Percentiles rank a stretch among this genome's conserved stretches.
Evolutionary conservation across 805 yeast species (phyloP).

Genomic region (Novakomyces olei): DNA sequence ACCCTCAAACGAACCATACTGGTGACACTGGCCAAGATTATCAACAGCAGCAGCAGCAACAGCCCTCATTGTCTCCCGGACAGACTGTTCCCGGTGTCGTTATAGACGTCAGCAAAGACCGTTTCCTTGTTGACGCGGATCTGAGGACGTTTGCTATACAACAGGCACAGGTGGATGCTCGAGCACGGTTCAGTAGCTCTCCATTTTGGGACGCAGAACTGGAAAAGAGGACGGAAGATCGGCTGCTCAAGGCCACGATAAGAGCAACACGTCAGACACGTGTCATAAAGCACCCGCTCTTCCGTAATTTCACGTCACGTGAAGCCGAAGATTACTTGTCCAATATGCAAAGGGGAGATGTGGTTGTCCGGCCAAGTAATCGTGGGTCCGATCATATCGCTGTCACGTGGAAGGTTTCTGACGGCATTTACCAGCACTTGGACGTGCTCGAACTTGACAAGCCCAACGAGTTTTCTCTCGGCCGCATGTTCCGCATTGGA

Average conservation of each 20-base stretch:
- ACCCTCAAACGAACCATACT: constrained; percentile 12
- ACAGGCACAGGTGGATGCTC: constrained; percentile 20
- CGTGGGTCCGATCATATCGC: constrained; percentile 73
- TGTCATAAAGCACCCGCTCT: constrained; percentile 76
- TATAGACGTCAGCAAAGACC: constrained; percentile 44
- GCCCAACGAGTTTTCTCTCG: constrained; percentile 39
- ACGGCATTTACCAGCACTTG: constrained; percentile 73
- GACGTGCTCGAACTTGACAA: constrained; percentile 59
- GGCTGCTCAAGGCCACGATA: constrained; percentile 32
- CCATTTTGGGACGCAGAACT: constrained; percentile 57
- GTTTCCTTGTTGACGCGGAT: constrained; percentile 52
- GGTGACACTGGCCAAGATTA: too few relatives aligned
- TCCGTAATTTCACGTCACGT: constrained; percentile 53
- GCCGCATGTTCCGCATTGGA: constrained; percentile 31
- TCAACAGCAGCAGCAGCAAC: constrained; percentile 24
- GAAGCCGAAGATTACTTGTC: constrained; percentile 92
- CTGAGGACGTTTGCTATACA: constrained; percentile 43
- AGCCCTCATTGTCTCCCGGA: constrained; percentile 30
- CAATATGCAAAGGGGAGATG: constrained; percentile 70
- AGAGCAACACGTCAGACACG: constrained; percentile 49
- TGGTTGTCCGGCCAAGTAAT: constrained; percentile 86
- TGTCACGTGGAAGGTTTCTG: constrained; percentile 90
- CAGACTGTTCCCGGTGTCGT: constrained; percentile 78
- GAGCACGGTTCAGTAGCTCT: not conserved
- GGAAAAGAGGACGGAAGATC: constrained; percentile 40